Base-by-base conservation (phyloP, 352 stramenopile species). In the Globisporangium viniferum region DNA sequence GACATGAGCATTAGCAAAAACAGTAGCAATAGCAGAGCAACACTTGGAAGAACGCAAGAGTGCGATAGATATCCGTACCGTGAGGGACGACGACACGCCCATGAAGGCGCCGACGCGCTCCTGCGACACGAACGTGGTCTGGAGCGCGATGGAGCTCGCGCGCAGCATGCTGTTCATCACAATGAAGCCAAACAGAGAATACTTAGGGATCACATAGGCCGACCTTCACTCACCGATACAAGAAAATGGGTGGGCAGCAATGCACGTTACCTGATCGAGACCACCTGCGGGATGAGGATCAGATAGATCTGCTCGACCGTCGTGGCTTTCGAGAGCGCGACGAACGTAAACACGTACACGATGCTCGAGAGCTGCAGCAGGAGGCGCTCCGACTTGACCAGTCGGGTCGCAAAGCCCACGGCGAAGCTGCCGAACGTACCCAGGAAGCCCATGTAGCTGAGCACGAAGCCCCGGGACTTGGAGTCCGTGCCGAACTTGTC, bases 361-460 rank as follows among this genome's bases (percentile, higher is more conserved):
- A 91, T 53, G 48, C 81, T 84, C 22, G 82, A 76, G 48, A 83
- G 59, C 71, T 94, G 84, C 57, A 94, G 66, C 67, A 90, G 65
- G 41, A 88, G 64, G n/a, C 75, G 80, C 67, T 91, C 81, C 5
- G 80, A 90, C 56, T 69, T 75, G 12, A 88, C 68, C 15, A 78
- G 51, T 18, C 74, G 74, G 54, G 81, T 80, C 8, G 83, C 70
- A 35, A 82, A 71, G 7, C 84, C 86, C 35, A 94, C 86, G 1
- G 80, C 80, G 31, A 84, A 79, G 64, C 86, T 92, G 18, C 84
- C 82, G 31, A 86, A 65, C 20, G 87, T 86, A 3, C 82, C 84
- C 12, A 94, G 73, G 46, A 91, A 39, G 3, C 86, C 86, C 81
- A 92, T 93, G 76, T 94, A 94, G 67, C 86, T 93, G 39, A 94